Evolutionary conservation across 768 basidiomycete species (phyloP), one percentile per base, ranked within the genome.

Genomic region (Termitomyces sp.): DNA sequence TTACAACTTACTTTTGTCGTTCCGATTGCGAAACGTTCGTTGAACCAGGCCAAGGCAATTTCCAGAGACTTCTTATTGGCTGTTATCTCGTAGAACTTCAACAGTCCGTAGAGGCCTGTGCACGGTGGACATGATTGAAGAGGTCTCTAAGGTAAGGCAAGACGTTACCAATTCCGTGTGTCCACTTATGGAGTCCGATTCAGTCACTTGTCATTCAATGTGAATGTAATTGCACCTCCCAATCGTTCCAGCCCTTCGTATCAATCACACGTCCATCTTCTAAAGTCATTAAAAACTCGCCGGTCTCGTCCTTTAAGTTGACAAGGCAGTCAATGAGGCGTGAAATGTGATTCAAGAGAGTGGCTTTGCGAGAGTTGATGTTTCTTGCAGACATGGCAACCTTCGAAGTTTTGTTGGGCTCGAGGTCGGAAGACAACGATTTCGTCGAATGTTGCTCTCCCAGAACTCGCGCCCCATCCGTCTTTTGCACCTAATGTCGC

Each of bases 231-330:
- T 70, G 59, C 46, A 73, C 76, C 67, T 83, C 81, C 81, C 82
- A 84, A 55, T 81, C 80, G 56, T 80, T 74, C 81, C 81, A 84
- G 7, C 79, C 79, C 61, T 84, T 84, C 1, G 82, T 84, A 61
- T 85, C 81, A 44, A 84, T 81, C 41, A 79, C 66, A 30, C 80
- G 73, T 5, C 81, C 81, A 67, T 83, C 80, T 15, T 70, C 69
- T n/a, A 81, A 67, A 13, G 73, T 70, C 66, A 81, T 64, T 20
- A 84, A 66, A 68, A 79, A 83, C 65, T 81, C 75, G 39, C 82
- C 81, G 0, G 75, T 77, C 61, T 75, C 74, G 66, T 83, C 83
- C 58, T 79, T 73, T 68, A 84, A 81, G 57, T 80, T 79, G 57
- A 83, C 79, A 13, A 79, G 69, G 54, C 76, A 78, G 48, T 76